Base-by-base conservation (phyloP, 1,139 yeast species). In the Suhomyces chickasaworum region DNA sequence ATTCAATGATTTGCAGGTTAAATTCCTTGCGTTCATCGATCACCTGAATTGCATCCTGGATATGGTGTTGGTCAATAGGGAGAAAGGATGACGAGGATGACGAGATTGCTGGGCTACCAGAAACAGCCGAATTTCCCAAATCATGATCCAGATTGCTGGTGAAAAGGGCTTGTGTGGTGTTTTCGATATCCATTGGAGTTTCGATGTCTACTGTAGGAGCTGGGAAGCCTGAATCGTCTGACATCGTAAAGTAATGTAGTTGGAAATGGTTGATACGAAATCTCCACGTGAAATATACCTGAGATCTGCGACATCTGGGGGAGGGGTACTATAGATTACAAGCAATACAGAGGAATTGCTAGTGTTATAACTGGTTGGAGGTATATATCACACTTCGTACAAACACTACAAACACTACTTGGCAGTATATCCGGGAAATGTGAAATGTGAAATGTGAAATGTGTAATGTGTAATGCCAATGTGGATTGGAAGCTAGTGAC, bases 1-100 rank as follows among this genome's bases (percentile, higher is more conserved):
- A 75, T 6, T 62, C 64, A 52, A 73, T 61, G 45, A 75, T 61
- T 1, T 54, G 51, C 3, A 47, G 30, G 54, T 80, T 83, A 76
- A 89, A 89, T 35, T 69, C 64, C 63, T 91, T 90, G 51, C 78
- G 66, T 62, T 89, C 97, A 61, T 89, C 83, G 54, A 91, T 87
- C 42, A 91, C 78, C 65, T 91, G 97, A 31, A 88, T 73, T 3
- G 88, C 79, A 53, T 73, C 69, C 49, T 69, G 68, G 27, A 65
- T 54, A 32, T 55, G 47, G 25, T 54, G 56, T 27, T 54, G 59
- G 33, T 69, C 75, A 38, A 74, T 59, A 8, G 78, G 78, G 3
- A 73, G 75, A 60, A 73, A 73, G 8, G 77, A 72, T 2, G 77
- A 71, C 15, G 69, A 58, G 7, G 73, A 66, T 7, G 71, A 64